Evolutionary conservation across 495 filamentous ascomycete species (phyloP), one percentile per base, ranked within the genome.

Genomic region (Talaromyces proteolyticus): DNA sequence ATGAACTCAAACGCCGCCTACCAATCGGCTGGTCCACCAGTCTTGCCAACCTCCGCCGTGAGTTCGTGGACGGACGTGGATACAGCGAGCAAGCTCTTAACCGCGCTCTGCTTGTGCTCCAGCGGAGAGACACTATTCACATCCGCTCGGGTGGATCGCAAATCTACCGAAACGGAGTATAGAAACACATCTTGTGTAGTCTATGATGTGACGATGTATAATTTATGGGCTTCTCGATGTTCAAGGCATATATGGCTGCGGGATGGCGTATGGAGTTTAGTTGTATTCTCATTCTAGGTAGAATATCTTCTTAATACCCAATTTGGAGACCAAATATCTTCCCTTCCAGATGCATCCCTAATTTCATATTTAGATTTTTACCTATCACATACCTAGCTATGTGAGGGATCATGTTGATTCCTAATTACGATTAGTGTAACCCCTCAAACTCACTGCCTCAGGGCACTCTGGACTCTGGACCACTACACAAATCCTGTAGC

Each of bases 21-120:
- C 92, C 94, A 14, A 90, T 97, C 55, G 94, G 94, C 11, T 97
- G 91, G 90, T 91, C 84, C 57, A 95, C 91, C 12, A 94, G 86
- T 55, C 67, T 96, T 44, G 86, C 87, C 0, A 95, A 89, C 3
- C 67, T 99, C 46, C 82, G 85, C 49, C 80, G 90, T 40, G 92
- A 97, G 69, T 87, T 99, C 67, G 89, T 94, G 20, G 91, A 92
- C 55, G 84, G 84, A 22, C 84, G 87, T 57, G 88, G 89, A 6
- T 96, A 88, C 67, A 86, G 77, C 57, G 94, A 99, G 68, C 81
- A 87, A 59, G 84, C 88, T 17, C 74, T 99, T 12, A 86, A 87
- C 39, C 74, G 92, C 52, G 91, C 94, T 11, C 61, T 99, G 54
- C 79, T 91, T 65, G 79, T 99, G 2, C 59, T 99, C 71, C 87